Percentiles rank a stretch among this genome's conserved stretches.
phyloP scores from a whole-genome alignment of 2,329 filamentous ascomycete genomes.

The Venturia effusa region DNA sequence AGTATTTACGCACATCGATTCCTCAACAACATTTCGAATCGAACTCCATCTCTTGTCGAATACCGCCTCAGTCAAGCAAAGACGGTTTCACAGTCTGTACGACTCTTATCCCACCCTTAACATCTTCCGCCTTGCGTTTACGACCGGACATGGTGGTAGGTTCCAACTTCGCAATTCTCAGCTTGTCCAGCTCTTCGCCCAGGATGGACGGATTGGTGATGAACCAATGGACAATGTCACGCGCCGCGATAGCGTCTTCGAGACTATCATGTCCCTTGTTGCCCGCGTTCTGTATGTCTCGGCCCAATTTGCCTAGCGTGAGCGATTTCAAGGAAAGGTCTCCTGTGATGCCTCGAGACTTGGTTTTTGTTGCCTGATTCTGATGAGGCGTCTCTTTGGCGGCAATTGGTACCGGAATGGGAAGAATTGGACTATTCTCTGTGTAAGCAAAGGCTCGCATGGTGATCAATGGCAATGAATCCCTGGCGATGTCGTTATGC shows the following conservation, averaged over 20 bases:
- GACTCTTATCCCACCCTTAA: background rate
- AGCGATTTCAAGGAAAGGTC: conserved; percentile 18
- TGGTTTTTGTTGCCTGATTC: conserved; percentile 9
- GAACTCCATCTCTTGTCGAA: background rate
- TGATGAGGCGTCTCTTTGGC: background rate
- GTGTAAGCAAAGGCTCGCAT: background rate
- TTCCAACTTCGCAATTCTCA: background rate
- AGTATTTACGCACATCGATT: background rate
- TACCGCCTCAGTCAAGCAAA: background rate
- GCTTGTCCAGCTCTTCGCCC: background rate
- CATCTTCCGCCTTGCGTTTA: background rate
- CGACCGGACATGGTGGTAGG: background rate
- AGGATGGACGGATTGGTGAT: background rate
- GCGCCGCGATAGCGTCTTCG: conserved; percentile 35
- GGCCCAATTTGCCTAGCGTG: conserved; percentile 14
- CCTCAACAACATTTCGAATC: background rate
- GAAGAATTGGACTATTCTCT: background rate
- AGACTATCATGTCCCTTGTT: conserved; percentile 31
- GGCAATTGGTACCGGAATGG: background rate
- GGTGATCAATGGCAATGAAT: background rate
- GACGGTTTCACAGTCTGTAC: background rate
- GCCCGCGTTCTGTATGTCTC: conserved; percentile 18
- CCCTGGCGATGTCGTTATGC: background rate
- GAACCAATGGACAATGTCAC: conserved; percentile 32
- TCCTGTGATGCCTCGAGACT: conserved; percentile 3